Conservation (phyloP, 176 grass and related monocot species). For the Thalia dealbata region DNA sequence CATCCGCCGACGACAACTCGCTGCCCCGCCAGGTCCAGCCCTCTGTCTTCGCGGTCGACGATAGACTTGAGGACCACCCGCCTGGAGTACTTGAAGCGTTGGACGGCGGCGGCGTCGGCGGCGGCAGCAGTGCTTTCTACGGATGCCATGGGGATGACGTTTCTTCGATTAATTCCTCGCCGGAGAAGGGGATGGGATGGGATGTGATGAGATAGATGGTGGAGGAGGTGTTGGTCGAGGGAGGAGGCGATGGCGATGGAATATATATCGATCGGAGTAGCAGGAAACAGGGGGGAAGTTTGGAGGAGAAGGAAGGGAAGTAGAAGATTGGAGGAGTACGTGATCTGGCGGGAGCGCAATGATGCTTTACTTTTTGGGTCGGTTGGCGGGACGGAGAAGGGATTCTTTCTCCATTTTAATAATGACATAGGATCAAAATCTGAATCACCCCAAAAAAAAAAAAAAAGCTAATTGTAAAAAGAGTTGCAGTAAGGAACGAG, state of each 20-base stretch:
- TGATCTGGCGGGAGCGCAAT: constrained; percentile 26
- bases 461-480: no score
- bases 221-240: background rate
- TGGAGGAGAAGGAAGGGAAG: constrained; percentile 3
- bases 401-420: background rate
- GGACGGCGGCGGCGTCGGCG: background rate
- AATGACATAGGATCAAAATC: no score
- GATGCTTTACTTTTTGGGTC: constrained; percentile 45
- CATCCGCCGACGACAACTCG: constrained; percentile 42
- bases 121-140: background rate
- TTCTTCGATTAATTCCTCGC: no score
- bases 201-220: background rate
- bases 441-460: no score
- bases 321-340: constrained; percentile 13
- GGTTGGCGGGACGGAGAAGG: constrained; percentile 23
- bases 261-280: no score
- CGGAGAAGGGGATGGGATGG: background rate
- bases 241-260: background rate
- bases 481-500: no score
- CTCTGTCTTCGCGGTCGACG: constrained; percentile 18
- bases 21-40: constrained; percentile 24
- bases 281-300: background rate
- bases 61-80: constrained; percentile 33
- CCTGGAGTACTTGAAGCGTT: constrained; percentile 36
- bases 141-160: background rate